These are phyloP conservation scores for Anaeramoeba flamelloides DNA, from an alignment of 78 protist genomes.

Conservation along the genomic window DNA sequence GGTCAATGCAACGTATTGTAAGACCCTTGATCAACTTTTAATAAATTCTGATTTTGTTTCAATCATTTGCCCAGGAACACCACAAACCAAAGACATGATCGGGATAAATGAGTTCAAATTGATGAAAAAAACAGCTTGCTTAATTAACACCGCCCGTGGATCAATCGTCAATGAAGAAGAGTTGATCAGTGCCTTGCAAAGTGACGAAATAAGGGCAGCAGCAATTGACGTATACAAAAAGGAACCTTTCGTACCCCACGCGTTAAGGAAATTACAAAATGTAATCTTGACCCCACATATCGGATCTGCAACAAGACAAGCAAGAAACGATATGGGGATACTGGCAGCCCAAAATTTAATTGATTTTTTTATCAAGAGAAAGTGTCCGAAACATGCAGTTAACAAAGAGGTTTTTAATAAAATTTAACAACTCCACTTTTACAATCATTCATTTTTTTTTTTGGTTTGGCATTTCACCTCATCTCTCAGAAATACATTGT, in stretches of 20 bases:
- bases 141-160: slow-evolving; percentile 26
- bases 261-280: not conserved
- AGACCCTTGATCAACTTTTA: no score
- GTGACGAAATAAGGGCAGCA: slow-evolving; percentile 1
- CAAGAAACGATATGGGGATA: no score
- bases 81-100: slow-evolving; percentile 10
- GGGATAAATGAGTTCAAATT: slow-evolving; percentile 4
- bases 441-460: no score
- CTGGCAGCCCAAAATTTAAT: no score
- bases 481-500: no score
- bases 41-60: slow-evolving; percentile 13
- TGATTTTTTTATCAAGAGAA: no score
- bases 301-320: slow-evolving; percentile 32
- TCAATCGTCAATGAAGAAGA: slow-evolving; percentile 13
- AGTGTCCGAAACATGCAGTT: no score
- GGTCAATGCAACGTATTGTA: no score
- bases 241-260: slow-evolving; percentile 9
- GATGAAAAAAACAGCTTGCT: slow-evolving; percentile 11
- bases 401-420: no score
- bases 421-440: no score
- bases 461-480: no score
- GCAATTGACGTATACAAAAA: slow-evolving; percentile 17
- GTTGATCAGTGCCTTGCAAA: not conserved
- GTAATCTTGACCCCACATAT: slow-evolving; percentile 16
- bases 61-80: slow-evolving; percentile 8